These are phyloP conservation scores for Arachis hypogaea DNA, from an alignment of 306 rosid species.

Conservation along the genomic window DNA sequence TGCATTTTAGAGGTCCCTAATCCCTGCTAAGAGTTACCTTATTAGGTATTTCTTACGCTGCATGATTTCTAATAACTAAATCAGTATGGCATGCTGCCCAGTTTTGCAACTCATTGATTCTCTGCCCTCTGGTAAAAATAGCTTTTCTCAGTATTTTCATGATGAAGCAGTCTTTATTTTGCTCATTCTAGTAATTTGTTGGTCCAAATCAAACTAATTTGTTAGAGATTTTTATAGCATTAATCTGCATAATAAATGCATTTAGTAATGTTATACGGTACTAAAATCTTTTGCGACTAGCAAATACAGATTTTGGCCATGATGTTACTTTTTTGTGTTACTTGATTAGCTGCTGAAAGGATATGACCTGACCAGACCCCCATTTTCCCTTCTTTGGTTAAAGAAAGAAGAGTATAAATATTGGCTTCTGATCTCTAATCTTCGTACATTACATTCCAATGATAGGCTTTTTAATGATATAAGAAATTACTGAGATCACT, in stretches of 20 bases:
- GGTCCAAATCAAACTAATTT: slow-evolving; percentile 4
- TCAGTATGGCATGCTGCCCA: background rate
- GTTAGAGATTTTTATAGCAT: background rate
- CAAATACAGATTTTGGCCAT: slow-evolving; percentile 26
- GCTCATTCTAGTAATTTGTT: slow-evolving; percentile 29
- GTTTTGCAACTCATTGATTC: slow-evolving; percentile 26
- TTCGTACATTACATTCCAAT: slow-evolving; percentile 19
- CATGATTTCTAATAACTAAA: slow-evolving; percentile 4
- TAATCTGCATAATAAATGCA: slow-evolving; percentile 18
- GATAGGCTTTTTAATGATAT: background rate
- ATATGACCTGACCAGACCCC: slow-evolving; percentile 12
- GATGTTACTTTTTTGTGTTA: slow-evolving; percentile 9
- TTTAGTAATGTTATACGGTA: slow-evolving; percentile 9
- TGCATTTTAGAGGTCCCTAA: slow-evolving; percentile 8
- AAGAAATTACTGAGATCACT: slow-evolving; percentile 8
- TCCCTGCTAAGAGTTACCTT: background rate
- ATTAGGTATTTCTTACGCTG: slow-evolving; percentile 8
- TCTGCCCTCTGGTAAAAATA: slow-evolving; percentile 3
- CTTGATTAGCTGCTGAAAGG: background rate
- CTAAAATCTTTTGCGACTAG: slow-evolving; percentile 8
- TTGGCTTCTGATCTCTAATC: slow-evolving; percentile 22
- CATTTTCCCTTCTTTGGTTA: slow-evolving; percentile 7
- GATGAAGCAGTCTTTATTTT: slow-evolving; percentile 2
- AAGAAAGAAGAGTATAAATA: background rate
- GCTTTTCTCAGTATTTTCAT: slow-evolving; percentile 25